Evolutionary conservation across 2,329 filamentous ascomycete genomes (phyloP).

Genomic region (Neocucurbitaria cava): DNA sequence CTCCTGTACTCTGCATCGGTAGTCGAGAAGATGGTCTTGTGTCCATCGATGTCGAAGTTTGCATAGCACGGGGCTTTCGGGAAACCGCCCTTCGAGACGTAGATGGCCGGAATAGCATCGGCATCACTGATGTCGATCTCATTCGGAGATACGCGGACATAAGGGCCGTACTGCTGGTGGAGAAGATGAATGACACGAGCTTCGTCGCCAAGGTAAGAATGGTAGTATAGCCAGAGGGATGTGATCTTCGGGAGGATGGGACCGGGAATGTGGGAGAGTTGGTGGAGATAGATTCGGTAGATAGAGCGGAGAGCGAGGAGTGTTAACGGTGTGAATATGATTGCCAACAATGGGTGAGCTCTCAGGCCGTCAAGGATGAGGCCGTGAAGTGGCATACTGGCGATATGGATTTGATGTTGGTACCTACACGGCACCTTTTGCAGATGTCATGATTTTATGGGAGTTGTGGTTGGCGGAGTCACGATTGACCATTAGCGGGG

Average conservation of each 20-base stretch:
- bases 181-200: conserved; percentile 28
- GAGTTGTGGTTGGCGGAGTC: conserved; percentile 18
- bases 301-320: conserved; percentile 21
- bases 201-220: conserved; percentile 39
- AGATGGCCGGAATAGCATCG: conserved; percentile 57
- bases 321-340: conserved; percentile 6
- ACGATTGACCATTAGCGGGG: conserved; percentile 10
- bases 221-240: conserved; percentile 36
- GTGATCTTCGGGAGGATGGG: conserved; percentile 29
- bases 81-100: conserved; percentile 61
- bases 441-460: conserved; percentile 3
- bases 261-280: conserved; percentile 31
- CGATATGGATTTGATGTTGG: neutral
- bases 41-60: conserved; percentile 65
- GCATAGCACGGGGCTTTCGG: conserved; percentile 59
- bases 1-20: conserved; percentile 52
- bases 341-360: conserved; percentile 6
- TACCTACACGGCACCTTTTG: neutral
- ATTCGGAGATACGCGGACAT: conserved; percentile 35
- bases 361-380: conserved; percentile 1
- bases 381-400: conserved; percentile 13
- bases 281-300: conserved; percentile 34
- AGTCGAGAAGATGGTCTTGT: conserved; percentile 61
- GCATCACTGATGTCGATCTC: conserved; percentile 39
- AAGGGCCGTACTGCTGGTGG: conserved; percentile 28